Base-by-base conservation (phyloP, 140 eudicot species). In the Erigeron philadelphicus region DNA sequence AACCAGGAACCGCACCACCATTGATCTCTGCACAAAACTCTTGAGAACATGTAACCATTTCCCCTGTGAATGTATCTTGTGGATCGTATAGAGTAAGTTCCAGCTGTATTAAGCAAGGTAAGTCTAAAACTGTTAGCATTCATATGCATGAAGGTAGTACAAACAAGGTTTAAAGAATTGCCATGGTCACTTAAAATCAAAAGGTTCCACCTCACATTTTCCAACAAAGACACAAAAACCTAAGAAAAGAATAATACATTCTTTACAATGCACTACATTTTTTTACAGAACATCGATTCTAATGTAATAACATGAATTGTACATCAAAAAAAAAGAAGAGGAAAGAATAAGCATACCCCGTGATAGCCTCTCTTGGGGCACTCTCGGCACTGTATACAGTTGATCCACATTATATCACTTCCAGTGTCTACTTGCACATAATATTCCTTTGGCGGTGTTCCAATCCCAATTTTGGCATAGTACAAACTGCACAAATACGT, bases 401-500 rank as follows among this genome's bases (percentile, higher is more conserved):
- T 78, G 65, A 78, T 73, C 82, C 79, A 73, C 82, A 78, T 78
- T 73, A 78, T 78, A 61, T 78, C 82, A 67, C 82, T 78, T 78
- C 79, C 82, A 4, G 82, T 78, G 68, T 78, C 82, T 60, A 78
- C 82, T 73, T 78, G 82, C 18, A 78, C 82, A 44, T 78, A 78
- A 52, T 78, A 78, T 43, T 78, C 79, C 70, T 76, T 84, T 15
- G 95, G 84, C 43, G 96, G 98, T 46, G 95, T 88, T 82, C 98
- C 96, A 42, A 93, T 81, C 52, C 93, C 95, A 41, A 93, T 88
- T 78, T 68, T 86, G 44, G 98, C 89, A 80, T 85, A 93, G 83
- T 93, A 93, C 57, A 93, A 88, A 83, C 98, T 93, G 78, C 78
- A 77, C 1, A 48, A 40, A 74, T 11, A 42, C 48, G 15, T 25